Conservation (phyloP, 305 asterid species). For the Rubia peregrina region DNA sequence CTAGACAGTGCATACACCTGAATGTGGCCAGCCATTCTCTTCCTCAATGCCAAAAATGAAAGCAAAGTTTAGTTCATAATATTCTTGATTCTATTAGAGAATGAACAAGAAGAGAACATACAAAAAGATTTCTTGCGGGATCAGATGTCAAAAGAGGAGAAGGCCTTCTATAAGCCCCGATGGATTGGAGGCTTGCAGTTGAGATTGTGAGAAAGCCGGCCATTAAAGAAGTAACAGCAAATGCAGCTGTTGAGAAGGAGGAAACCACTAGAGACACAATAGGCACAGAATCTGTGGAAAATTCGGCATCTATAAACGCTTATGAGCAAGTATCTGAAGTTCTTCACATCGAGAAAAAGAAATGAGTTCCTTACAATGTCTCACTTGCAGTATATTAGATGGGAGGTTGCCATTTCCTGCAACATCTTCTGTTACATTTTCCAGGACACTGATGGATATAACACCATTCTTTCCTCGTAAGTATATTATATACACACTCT, state of each 20-base stretch:
- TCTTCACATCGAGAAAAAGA: no score
- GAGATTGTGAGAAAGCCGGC: slow-evolving; percentile 73
- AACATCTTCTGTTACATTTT: slow-evolving; percentile 73
- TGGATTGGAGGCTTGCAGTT: slow-evolving; percentile 62
- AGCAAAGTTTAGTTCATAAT: no score
- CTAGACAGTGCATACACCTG: slow-evolving; percentile 73
- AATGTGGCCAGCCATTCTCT: slow-evolving; percentile 85
- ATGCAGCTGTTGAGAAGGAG: slow-evolving; percentile 55
- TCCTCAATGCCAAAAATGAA: slow-evolving; percentile 21
- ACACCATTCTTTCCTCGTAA: slow-evolving; percentile 39
- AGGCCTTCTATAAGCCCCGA: slow-evolving; percentile 59
- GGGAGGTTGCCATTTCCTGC: slow-evolving; percentile 69
- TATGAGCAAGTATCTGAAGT: neutral
- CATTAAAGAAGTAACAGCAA: slow-evolving; percentile 55
- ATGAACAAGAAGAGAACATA: slow-evolving; percentile 28
- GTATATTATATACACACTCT: slow-evolving; percentile 43
- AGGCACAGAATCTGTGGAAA: slow-evolving; percentile 69
- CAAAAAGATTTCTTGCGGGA: slow-evolving; percentile 78
- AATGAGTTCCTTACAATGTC: slow-evolving; percentile 52
- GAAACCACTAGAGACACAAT: slow-evolving; percentile 55
- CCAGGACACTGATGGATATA: slow-evolving; percentile 59
- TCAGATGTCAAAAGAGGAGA: slow-evolving; percentile 44
- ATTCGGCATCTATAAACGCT: neutral
- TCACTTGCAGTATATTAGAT: slow-evolving; percentile 69
- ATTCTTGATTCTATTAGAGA: neutral